phyloP scores from a whole-genome alignment of 768 basidiomycete species.

The Boletus rubescentipes region DNA sequence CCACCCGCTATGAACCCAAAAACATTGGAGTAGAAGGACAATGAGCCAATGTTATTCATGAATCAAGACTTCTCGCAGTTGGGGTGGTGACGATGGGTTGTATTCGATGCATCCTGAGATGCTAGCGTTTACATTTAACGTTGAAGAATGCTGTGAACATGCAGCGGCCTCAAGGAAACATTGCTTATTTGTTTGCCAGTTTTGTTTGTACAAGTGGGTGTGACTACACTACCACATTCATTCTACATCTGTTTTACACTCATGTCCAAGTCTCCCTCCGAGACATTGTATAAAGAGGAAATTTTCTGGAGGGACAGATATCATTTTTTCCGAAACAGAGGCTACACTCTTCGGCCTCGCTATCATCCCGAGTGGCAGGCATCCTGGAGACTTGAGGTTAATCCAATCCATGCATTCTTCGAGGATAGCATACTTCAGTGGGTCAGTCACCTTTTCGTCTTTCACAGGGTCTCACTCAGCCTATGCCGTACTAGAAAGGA shows the following conservation, averaged over 20 bases:
- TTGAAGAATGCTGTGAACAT: too few species aligned
- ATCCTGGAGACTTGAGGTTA: slow-evolving; percentile 17
- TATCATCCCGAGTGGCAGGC: slow-evolving; percentile 29
- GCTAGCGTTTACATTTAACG: too few species aligned
- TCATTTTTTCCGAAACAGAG: slow-evolving; percentile 14
- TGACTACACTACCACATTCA: too few species aligned
- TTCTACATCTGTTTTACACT: too few species aligned
- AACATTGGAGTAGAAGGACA: slow-evolving; percentile 3
- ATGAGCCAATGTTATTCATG: too few species aligned
- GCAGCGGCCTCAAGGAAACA: too few species aligned
- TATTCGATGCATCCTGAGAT: too few species aligned
- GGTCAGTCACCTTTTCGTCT: background rate
- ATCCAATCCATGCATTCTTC: background rate
- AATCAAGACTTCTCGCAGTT: too few species aligned
- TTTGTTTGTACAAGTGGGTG: too few species aligned
- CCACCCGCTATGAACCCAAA: background rate
- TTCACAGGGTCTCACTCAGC: background rate
- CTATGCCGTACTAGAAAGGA: background rate
- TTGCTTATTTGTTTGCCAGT: too few species aligned
- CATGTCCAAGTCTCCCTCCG: too few species aligned
- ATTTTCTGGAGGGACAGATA: slow-evolving; percentile 19
- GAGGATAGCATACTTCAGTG: slow-evolving; percentile 11
- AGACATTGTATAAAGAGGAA: background rate
- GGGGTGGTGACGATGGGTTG: too few species aligned
- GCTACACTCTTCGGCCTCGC: slow-evolving; percentile 29